Conservation (phyloP, 352 stramenopile species). For the Phytophthora sp. region DNA sequence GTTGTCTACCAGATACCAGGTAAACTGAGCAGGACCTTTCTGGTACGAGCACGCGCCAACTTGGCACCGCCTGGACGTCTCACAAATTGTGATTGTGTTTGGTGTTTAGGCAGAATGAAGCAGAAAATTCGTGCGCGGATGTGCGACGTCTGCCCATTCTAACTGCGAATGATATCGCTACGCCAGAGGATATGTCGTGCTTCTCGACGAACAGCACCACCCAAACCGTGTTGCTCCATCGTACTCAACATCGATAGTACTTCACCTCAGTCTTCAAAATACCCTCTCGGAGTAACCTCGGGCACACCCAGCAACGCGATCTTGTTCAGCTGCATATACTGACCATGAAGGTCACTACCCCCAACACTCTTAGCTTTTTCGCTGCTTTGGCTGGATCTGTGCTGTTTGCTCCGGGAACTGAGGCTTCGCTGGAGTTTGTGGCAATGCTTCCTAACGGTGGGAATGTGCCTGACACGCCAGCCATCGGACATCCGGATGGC, state of each 20-base stretch:
- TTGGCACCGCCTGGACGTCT: background rate
- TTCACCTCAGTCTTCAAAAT: constrained; percentile 8
- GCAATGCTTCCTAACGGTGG: constrained; percentile 14
- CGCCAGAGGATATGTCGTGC: too few relatives aligned
- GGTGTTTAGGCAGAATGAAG: too few relatives aligned
- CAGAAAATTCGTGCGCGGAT: too few relatives aligned
- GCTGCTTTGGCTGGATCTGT: background rate
- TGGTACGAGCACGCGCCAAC: constrained; percentile 5
- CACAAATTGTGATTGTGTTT: too few relatives aligned
- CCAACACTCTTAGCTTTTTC: background rate
- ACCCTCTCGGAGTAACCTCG: background rate
- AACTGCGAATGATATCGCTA: too few relatives aligned
- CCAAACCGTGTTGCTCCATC: constrained; percentile 2
- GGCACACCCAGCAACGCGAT: background rate
- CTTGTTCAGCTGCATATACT: background rate
- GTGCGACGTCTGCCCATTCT: too few relatives aligned
- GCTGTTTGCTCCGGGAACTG: background rate
- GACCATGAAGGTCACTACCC: constrained; percentile 9
- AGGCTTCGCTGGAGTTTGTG: constrained; percentile 17
- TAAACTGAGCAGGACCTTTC: background rate
- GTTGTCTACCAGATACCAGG: background rate
- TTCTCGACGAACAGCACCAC: background rate
- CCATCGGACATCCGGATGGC: constrained; percentile 17
- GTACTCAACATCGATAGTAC: background rate
- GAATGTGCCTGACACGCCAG: constrained; percentile 12